These are phyloP conservation scores for Eudorina sp. DNA, from an alignment of 139 green algal species.

Conservation along the genomic window DNA sequence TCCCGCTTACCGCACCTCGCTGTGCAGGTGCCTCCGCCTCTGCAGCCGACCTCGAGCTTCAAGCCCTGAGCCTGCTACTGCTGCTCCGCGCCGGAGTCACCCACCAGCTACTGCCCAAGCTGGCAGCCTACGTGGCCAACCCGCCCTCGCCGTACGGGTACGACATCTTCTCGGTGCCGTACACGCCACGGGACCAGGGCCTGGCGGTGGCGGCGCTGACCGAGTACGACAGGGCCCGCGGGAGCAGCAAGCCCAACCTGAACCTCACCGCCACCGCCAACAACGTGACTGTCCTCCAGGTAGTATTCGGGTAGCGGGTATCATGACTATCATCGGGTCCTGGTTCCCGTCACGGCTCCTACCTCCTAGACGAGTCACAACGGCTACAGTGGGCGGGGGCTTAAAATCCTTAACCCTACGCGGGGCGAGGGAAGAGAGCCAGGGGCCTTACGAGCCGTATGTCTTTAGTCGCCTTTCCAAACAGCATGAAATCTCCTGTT, in stretches of 20 bases:
- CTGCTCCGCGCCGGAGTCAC: neutral
- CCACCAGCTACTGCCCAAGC: conserved; percentile 37
- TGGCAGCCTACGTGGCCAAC: conserved; percentile 50
- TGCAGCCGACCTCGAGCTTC: neutral
- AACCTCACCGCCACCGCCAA: neutral
- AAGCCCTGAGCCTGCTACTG: conserved; percentile 50
- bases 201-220: conserved; percentile 49
- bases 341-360: too few species aligned
- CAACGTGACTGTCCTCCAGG: conserved; percentile 4
- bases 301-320: too few species aligned
- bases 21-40: neutral
- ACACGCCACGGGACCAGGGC: conserved; percentile 23
- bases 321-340: too few species aligned
- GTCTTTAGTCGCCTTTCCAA: too few species aligned
- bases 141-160: conserved; percentile 49
- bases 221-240: conserved; percentile 57
- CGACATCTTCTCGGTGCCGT: conserved; percentile 23
- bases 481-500: too few species aligned
- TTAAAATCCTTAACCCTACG: too few species aligned
- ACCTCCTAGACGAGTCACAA: too few species aligned
- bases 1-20: conserved; percentile 23
- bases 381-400: too few species aligned
- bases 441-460: too few species aligned
- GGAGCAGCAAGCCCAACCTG: conserved; percentile 31
- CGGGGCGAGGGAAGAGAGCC: too few species aligned